A percentile compares a stretch with the other conserved stretches of the same genome.
phyloP scores from a whole-genome alignment of 257 asterid genomes.

The Penstemon newberryi region DNA sequence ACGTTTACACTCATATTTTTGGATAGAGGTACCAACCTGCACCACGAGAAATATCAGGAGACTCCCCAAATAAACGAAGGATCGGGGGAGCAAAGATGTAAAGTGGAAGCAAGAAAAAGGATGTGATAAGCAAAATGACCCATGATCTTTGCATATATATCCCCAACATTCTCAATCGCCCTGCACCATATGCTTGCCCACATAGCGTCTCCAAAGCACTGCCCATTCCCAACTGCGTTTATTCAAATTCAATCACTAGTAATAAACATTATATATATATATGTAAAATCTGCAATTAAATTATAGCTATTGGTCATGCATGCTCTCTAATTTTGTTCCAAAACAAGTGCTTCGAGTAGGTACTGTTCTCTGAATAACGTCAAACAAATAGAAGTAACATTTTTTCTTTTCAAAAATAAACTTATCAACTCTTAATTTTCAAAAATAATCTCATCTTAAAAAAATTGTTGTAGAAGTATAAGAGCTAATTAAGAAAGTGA shows the following conservation, averaged over 20 bases:
- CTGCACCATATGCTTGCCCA: constrained; percentile 87
- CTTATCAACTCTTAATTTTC: too few relatives aligned
- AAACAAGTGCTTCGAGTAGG: too few relatives aligned
- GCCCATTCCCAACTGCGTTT: constrained; percentile 75
- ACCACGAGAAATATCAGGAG: constrained; percentile 56
- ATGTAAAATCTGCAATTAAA: too few relatives aligned
- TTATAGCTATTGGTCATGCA: too few relatives aligned
- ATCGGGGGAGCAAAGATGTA: constrained; percentile 66
- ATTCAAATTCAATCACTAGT: background rate
- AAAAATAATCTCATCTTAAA: too few relatives aligned
- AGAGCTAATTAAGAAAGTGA: too few relatives aligned
- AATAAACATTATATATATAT: too few relatives aligned
- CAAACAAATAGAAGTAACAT: too few relatives aligned
- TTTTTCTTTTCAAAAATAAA: too few relatives aligned
- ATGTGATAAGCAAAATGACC: constrained; percentile 57
- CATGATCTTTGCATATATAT: constrained; percentile 83
- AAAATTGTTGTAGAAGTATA: too few relatives aligned
- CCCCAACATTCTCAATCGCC: constrained; percentile 67
- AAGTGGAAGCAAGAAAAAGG: constrained; percentile 51
- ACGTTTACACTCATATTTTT: background rate
- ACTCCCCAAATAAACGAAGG: constrained; percentile 59
- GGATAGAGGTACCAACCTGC: constrained; percentile 46
- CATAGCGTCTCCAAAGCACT: constrained; percentile 80
- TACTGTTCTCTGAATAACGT: too few relatives aligned
- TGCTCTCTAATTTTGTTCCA: too few relatives aligned